Conservation (phyloP, 768 basidiomycete genomes). For the Agrocybe pediades region DNA sequence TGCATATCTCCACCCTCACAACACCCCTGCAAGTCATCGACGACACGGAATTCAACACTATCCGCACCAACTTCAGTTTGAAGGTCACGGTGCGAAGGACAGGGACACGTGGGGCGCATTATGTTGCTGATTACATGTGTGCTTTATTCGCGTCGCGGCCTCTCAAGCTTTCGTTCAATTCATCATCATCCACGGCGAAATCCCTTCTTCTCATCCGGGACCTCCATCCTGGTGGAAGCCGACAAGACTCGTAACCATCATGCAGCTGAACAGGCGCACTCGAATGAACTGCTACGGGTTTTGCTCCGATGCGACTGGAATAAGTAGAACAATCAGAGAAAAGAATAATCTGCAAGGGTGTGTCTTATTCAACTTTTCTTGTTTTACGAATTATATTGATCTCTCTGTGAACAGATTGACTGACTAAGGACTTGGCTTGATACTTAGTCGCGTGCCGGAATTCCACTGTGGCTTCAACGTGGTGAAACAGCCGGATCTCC, state of each 20-base stretch:
- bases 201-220: constrained; percentile 68
- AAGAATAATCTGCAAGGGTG: constrained; percentile 75
- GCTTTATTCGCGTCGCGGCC: too few relatives aligned
- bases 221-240: constrained; percentile 62
- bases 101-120: too few relatives aligned
- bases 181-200: too few relatives aligned
- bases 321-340: constrained; percentile 51
- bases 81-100: too few relatives aligned
- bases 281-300: constrained; percentile 60
- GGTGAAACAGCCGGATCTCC: constrained; percentile 51
- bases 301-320: constrained; percentile 67
- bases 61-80: too few relatives aligned
- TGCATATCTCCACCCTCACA: too few relatives aligned
- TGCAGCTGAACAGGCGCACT: constrained; percentile 74
- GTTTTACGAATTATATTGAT: constrained; percentile 10
- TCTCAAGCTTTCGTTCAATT: too few relatives aligned
- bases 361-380: constrained; percentile 23
- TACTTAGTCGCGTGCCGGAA: constrained; percentile 65
- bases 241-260: constrained; percentile 81
- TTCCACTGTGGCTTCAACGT: constrained; percentile 66
- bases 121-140: too few relatives aligned
- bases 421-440: constrained; percentile 66
- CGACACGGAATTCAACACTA: too few relatives aligned
- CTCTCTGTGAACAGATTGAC: constrained; percentile 54
- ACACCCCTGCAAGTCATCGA: too few relatives aligned